These are phyloP conservation scores for Lumnitzera racemosa DNA, from an alignment of 345 rosid species.

Conservation along the genomic window DNA sequence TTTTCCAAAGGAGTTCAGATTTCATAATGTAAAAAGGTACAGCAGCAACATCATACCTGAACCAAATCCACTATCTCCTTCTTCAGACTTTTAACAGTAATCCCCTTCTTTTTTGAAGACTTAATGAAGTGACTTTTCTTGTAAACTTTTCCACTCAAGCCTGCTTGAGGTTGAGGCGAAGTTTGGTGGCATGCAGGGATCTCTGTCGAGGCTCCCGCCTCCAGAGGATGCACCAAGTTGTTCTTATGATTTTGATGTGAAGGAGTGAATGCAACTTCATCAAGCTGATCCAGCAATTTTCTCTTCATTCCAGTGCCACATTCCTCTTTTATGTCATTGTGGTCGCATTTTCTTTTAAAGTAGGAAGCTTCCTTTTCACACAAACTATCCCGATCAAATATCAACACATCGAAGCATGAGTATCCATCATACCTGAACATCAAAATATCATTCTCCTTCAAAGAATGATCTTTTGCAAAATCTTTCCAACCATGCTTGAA, in stretches of 20 bases:
- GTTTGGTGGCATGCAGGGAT: not conserved
- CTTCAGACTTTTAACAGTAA: too few relatives aligned
- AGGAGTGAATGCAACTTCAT: constrained; percentile 15
- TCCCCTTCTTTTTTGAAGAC: not conserved
- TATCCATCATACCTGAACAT: constrained; percentile 59
- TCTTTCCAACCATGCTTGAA: constrained; percentile 58
- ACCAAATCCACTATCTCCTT: too few relatives aligned
- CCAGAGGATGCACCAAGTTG: not conserved
- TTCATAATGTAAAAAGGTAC: too few relatives aligned
- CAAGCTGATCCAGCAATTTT: constrained; percentile 16
- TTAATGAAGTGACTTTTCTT: not conserved
- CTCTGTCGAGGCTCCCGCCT: not conserved
- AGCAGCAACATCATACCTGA: too few relatives aligned
- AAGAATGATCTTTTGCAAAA: constrained; percentile 44
- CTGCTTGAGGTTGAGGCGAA: not conserved
- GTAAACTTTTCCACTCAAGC: too few relatives aligned
- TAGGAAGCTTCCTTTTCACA: constrained; percentile 69
- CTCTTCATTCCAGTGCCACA: constrained; percentile 19
- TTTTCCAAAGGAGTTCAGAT: too few relatives aligned
- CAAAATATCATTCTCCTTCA: constrained; percentile 57
- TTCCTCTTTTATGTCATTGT: constrained; percentile 20
- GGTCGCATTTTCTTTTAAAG: constrained; percentile 42
- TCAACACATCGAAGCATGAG: constrained; percentile 59
- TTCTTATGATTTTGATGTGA: not conserved
- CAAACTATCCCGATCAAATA: constrained; percentile 44